Conservation (phyloP, 805 yeast species). For the Grigorovia transvaalensis region DNA sequence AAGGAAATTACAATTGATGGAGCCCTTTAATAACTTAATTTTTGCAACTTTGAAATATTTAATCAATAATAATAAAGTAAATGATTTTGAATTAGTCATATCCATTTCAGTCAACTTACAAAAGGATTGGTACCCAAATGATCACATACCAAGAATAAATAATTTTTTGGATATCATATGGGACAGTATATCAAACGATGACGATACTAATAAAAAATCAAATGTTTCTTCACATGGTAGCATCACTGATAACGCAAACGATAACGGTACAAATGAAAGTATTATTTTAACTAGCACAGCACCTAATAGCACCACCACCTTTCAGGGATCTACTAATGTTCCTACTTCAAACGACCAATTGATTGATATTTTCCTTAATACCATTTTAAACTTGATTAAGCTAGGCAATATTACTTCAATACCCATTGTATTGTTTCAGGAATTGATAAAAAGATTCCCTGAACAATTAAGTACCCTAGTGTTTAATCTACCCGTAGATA, state of each 20-base stretch:
- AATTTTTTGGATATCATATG: slow-evolving; percentile 3
- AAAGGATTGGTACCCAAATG: slow-evolving; percentile 2
- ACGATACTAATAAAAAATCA: background rate
- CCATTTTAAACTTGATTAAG: background rate
- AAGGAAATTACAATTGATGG: slow-evolving; percentile 18
- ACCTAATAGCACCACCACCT: background rate
- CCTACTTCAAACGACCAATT: background rate
- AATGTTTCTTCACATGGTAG: background rate
- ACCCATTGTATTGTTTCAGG: background rate
- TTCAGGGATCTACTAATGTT: background rate
- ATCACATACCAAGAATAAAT: background rate
- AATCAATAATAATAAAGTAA: slow-evolving; percentile 7
- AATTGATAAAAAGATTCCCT: slow-evolving; percentile 26
- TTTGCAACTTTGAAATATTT: slow-evolving; percentile 22
- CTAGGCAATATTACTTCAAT: background rate
- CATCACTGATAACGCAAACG: background rate
- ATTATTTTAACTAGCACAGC: background rate
- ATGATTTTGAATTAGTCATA: background rate
- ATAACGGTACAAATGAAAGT: background rate
- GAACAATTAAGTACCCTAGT: slow-evolving; percentile 54
- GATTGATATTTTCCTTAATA: background rate
- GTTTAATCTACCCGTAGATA: slow-evolving; percentile 54
- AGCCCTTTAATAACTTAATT: slow-evolving; percentile 23
- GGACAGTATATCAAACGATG: slow-evolving; percentile 4
- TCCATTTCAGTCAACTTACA: background rate